Percentiles rank a stretch among this genome's conserved stretches.
phyloP scores from a whole-genome alignment of 2,329 filamentous ascomycete species.

The Sporothrix sp. region DNA sequence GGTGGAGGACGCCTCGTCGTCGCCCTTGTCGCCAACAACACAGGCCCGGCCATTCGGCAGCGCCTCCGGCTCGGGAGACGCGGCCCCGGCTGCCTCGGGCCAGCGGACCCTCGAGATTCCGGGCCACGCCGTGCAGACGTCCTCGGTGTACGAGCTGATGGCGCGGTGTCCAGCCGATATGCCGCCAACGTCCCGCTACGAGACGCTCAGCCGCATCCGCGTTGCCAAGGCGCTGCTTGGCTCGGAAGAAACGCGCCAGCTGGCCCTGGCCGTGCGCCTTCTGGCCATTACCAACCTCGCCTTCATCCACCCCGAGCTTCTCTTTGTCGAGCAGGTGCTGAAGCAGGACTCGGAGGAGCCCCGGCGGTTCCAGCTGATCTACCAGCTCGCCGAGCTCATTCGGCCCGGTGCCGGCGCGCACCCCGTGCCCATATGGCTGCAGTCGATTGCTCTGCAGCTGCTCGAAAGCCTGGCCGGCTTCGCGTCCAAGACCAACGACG shows the following conservation, averaged over 20 bases:
- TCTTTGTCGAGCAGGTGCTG: constrained; percentile 78
- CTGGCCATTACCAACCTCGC: constrained; percentile 84
- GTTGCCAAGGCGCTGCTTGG: constrained; percentile 69
- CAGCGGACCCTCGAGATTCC: constrained; percentile 58
- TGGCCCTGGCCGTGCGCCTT: constrained; percentile 69
- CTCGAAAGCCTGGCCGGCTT: constrained; percentile 80
- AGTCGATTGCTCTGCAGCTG: constrained; percentile 70
- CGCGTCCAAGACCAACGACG: constrained; percentile 65
- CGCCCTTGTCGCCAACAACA: constrained; percentile 25
- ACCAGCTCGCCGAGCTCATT: constrained; percentile 85
- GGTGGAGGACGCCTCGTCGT: constrained; percentile 36
- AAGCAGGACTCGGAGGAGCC: constrained; percentile 85
- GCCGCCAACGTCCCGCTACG: constrained; percentile 66
- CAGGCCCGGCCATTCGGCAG: constrained; percentile 28
- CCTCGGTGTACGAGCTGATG: constrained; percentile 47
- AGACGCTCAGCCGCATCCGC: constrained; percentile 73
- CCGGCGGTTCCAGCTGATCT: constrained; percentile 76
- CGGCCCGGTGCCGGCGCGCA: constrained; percentile 61
- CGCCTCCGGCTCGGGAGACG: constrained; percentile 26
- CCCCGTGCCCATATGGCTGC: constrained; percentile 60
- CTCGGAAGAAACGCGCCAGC: constrained; percentile 57
- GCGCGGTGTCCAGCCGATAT: constrained; percentile 51
- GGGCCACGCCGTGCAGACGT: constrained; percentile 41
- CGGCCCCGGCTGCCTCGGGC: constrained; percentile 31
- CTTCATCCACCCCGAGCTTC: constrained; percentile 73